These are phyloP conservation scores for Saturnispora halmiae DNA, from an alignment of 805 yeast genomes.

Conservation along the genomic window DNA sequence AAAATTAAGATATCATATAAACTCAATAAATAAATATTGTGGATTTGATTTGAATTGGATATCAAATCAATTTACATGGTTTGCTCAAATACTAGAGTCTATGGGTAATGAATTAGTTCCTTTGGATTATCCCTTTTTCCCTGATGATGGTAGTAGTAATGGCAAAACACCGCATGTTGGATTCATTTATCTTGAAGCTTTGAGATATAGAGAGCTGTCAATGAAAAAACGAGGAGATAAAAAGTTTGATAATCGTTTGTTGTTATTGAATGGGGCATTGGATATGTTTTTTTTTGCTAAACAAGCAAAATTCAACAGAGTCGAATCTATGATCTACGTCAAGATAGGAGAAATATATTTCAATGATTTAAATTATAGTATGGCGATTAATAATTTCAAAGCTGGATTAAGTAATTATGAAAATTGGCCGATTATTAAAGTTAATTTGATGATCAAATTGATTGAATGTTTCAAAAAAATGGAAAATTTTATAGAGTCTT, in stretches of 20 bases:
- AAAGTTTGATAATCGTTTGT: conserved; percentile 14
- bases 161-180: conserved; percentile 36
- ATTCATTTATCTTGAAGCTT: conserved; percentile 32
- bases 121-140: conserved; percentile 29
- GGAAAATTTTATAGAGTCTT: conserved; percentile 27
- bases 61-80: conserved; percentile 54
- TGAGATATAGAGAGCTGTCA: conserved; percentile 13
- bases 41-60: conserved; percentile 40
- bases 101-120: conserved; percentile 28
- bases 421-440: conserved; percentile 32
- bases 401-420: conserved; percentile 31
- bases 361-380: conserved; percentile 26
- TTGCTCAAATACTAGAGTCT: conserved; percentile 47
- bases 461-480: conserved; percentile 31
- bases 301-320: conserved; percentile 29
- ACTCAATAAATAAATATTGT: conserved; percentile 36
- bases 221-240: neutral
- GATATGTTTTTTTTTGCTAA: conserved; percentile 31
- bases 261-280: conserved; percentile 30
- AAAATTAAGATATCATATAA: conserved; percentile 57
- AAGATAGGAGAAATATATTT: conserved; percentile 44
- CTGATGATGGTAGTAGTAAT: conserved; percentile 9
- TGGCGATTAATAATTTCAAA: conserved; percentile 35
- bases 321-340: conserved; percentile 37
- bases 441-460: conserved; percentile 29